phyloP scores from a whole-genome alignment of 1,284 basidiomycete genomes.

The Ceratobasidium papillatum region DNA sequence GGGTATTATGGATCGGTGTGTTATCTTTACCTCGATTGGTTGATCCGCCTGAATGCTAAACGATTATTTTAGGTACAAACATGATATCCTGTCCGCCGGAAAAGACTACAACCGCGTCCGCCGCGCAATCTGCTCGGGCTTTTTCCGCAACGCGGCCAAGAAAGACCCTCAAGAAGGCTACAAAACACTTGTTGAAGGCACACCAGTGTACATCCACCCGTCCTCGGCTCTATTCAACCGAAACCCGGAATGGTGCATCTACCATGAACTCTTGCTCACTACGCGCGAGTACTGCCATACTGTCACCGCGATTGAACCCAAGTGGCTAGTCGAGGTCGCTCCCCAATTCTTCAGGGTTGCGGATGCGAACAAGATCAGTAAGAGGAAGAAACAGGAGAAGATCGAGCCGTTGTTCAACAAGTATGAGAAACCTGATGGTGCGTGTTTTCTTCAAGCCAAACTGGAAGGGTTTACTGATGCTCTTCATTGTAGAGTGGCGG shows the following conservation, averaged over 20 bases:
- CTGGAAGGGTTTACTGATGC: background rate
- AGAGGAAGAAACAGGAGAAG: conserved; percentile 96
- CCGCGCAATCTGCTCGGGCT: conserved; percentile 95
- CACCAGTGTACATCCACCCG: conserved; percentile 97
- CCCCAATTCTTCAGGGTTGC: conserved; percentile 98
- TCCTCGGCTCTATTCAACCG: conserved; percentile 97
- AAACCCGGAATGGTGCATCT: conserved; percentile 81
- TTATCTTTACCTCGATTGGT: conserved; percentile 40
- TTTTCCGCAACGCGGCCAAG: conserved; percentile 95
- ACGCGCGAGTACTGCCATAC: conserved; percentile 95
- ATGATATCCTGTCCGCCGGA: conserved; percentile 92
- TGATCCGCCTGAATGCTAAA: background rate
- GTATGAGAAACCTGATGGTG: conserved; percentile 81
- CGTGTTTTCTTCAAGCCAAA: background rate
- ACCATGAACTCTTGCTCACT: conserved; percentile 78
- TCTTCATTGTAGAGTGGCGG: conserved; percentile 69
- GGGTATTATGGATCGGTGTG: conserved; percentile 97
- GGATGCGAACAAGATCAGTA: conserved; percentile 95
- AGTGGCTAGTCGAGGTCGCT: conserved; percentile 98
- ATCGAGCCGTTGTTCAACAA: conserved; percentile 93
- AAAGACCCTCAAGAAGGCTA: conserved; percentile 97
- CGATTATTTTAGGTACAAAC: conserved; percentile 75
- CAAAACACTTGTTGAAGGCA: conserved; percentile 97
- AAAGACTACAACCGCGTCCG: conserved; percentile 93
- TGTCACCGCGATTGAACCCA: conserved; percentile 95